A percentile compares a stretch with the other conserved stretches of the same genome.
These are phyloP conservation scores for Nicotiana obtusifolia DNA, from an alignment of 257 asterid species.

Conservation along the genomic window DNA sequence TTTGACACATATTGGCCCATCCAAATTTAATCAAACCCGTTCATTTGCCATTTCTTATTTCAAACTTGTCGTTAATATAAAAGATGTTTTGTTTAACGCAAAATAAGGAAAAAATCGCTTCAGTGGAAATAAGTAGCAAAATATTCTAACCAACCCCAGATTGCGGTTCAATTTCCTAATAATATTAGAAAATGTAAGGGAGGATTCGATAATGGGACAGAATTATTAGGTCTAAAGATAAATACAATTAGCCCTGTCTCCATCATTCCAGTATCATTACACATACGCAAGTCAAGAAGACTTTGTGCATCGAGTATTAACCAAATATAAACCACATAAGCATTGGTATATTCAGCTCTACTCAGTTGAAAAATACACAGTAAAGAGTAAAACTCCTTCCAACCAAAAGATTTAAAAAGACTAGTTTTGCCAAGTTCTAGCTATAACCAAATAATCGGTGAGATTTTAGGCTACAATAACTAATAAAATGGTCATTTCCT, in stretches of 20 bases:
- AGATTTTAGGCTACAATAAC: no score
- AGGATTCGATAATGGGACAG: neutral
- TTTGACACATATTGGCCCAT: no score
- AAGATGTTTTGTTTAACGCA: neutral
- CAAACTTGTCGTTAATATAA: no score
- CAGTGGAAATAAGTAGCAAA: neutral
- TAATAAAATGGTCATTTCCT: no score
- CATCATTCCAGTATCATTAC: slow-evolving; percentile 5
- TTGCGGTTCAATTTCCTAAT: neutral
- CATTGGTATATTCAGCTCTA: neutral
- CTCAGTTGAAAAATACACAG: neutral
- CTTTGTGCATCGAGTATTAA: neutral
- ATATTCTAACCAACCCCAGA: neutral
- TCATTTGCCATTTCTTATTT: no score
- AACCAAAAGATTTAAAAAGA: neutral
- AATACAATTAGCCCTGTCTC: slow-evolving; percentile 6
- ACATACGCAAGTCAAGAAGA: slow-evolving; percentile 7
- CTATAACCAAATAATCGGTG: no score
- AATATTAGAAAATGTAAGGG: neutral
- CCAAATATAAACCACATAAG: neutral
- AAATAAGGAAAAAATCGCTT: neutral
- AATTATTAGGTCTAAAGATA: slow-evolving; percentile 2
- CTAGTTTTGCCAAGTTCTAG: no score
- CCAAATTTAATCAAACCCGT: no score
- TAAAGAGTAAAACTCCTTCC: neutral